These are phyloP conservation scores for Actinomucor elegans DNA, from an alignment of 371 early-diverging fungal species.

Conservation along the genomic window DNA sequence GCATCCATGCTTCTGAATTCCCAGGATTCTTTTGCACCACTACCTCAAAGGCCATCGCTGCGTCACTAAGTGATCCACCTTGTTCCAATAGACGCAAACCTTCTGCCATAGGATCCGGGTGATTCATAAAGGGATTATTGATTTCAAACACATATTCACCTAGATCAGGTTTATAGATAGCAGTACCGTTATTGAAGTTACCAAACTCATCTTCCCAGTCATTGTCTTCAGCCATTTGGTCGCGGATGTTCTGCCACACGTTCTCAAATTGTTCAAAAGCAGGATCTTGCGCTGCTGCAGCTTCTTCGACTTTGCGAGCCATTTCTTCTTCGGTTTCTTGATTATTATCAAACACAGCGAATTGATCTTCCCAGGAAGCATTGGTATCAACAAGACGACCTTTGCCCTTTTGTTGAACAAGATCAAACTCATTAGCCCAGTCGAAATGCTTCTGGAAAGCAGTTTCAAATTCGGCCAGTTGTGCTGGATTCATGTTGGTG, in stretches of 20 bases:
- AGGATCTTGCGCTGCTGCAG: constrained; percentile 46
- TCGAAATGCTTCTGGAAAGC: constrained; percentile 67
- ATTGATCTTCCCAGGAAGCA: constrained; percentile 61
- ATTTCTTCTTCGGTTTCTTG: constrained; percentile 51
- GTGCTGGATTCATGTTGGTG: constrained; percentile 38
- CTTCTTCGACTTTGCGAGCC: constrained; percentile 46
- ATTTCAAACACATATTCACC: constrained; percentile 77
- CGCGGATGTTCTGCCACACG: constrained; percentile 59
- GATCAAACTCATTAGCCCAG: constrained; percentile 60
- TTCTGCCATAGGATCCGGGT: constrained; percentile 54
- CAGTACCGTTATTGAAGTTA: constrained; percentile 34
- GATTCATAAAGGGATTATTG: constrained; percentile 70
- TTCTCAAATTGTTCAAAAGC: constrained; percentile 52
- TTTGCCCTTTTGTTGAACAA: constrained; percentile 54
- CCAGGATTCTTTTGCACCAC: constrained; percentile 70
- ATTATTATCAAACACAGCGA: constrained; percentile 52
- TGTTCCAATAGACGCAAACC: constrained; percentile 49
- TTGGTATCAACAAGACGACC: constrained; percentile 33
- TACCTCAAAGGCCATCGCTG: constrained; percentile 82
- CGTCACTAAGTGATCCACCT: constrained; percentile 68
- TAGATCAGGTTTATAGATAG: constrained; percentile 56
- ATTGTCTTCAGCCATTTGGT: constrained; percentile 49
- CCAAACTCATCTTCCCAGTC: constrained; percentile 67
- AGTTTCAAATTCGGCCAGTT: constrained; percentile 61
- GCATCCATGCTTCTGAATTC: constrained; percentile 77